Percentiles rank a stretch among this genome's conserved stretches.
phyloP scores from a whole-genome alignment of 2,329 filamentous ascomycete genomes.

The Pleomassaria siparia region DNA sequence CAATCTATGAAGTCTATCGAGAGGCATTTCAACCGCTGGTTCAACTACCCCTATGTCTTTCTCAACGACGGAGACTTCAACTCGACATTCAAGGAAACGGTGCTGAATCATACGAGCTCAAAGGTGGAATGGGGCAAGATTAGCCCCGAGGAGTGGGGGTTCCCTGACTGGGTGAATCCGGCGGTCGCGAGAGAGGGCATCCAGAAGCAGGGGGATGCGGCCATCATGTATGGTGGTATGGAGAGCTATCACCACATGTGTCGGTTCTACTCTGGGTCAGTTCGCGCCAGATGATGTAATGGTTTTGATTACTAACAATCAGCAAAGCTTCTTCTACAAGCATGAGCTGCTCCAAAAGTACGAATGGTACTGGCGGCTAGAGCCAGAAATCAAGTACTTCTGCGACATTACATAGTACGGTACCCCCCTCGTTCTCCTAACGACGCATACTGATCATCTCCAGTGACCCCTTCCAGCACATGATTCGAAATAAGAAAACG shows the following conservation, averaged over 20 bases:
- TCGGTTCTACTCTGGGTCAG: slow-evolving; percentile 95
- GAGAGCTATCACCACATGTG: slow-evolving; percentile 99
- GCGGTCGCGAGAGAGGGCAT: slow-evolving; percentile 96
- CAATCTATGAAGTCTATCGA: slow-evolving; percentile 98
- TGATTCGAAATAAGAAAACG: slow-evolving; percentile 93
- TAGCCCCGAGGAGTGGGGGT: slow-evolving; percentile 89
- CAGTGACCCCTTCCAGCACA: slow-evolving; percentile 92
- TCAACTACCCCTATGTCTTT: slow-evolving; percentile 97
- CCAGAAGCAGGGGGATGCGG: slow-evolving; percentile 91
- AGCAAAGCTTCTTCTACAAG: slow-evolving; percentile 85
- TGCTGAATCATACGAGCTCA: slow-evolving; percentile 86
- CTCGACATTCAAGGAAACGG: slow-evolving; percentile 83
- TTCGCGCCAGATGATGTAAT: not conserved
- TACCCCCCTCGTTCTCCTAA: slow-evolving; percentile 9
- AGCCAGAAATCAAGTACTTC: slow-evolving; percentile 99
- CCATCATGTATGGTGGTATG: slow-evolving; percentile 99
- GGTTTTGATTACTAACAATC: slow-evolving; percentile 15
- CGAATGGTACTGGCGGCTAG: slow-evolving; percentile 99
- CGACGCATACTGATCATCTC: slow-evolving; percentile 31
- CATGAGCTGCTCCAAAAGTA: slow-evolving; percentile 94
- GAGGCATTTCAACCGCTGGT: slow-evolving; percentile 98
- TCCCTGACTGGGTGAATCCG: slow-evolving; percentile 91
- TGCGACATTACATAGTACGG: slow-evolving; percentile 97
- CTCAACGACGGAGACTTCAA: slow-evolving; percentile 98
- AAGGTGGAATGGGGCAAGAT: slow-evolving; percentile 94